These are phyloP conservation scores for Trametes cubensis DNA, from an alignment of 768 basidiomycete species.

Conservation along the genomic window DNA sequence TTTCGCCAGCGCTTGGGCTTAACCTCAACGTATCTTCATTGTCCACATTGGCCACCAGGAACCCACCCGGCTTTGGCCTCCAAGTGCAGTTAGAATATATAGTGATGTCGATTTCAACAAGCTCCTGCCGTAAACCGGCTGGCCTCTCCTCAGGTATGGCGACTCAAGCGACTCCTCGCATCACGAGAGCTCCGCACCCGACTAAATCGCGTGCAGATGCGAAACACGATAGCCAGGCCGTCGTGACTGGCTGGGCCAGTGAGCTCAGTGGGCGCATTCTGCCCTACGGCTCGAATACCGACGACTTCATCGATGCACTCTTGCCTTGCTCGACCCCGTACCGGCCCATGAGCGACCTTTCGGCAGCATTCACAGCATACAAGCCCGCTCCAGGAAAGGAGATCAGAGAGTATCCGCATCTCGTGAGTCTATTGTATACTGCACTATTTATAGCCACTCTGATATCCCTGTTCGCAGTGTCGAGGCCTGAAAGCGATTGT, in stretches of 20 bases:
- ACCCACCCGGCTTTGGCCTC: no score
- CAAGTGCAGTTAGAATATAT: neutral
- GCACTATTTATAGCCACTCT: neutral
- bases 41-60: no score
- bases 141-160: conserved; percentile 10
- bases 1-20: no score
- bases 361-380: neutral
- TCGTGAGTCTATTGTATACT: neutral
- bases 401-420: neutral
- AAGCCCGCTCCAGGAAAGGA: neutral
- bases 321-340: conserved; percentile 6
- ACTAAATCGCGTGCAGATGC: conserved; percentile 2
- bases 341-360: neutral
- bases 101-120: conserved; percentile 2
- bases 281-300: neutral
- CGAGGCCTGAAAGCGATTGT: neutral
- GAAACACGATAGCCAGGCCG: neutral
- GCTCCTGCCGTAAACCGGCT: neutral
- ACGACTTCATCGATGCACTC: conserved; percentile 7
- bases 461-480: neutral
- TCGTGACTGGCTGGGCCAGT: neutral
- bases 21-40: no score
- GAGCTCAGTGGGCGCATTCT: conserved; percentile 2
- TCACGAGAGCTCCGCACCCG: neutral
- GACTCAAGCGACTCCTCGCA: neutral